Evolutionary conservation across 805 yeast genomes (phyloP), one percentile per base, ranked within the genome.

Genomic region (Candida pini): DNA sequence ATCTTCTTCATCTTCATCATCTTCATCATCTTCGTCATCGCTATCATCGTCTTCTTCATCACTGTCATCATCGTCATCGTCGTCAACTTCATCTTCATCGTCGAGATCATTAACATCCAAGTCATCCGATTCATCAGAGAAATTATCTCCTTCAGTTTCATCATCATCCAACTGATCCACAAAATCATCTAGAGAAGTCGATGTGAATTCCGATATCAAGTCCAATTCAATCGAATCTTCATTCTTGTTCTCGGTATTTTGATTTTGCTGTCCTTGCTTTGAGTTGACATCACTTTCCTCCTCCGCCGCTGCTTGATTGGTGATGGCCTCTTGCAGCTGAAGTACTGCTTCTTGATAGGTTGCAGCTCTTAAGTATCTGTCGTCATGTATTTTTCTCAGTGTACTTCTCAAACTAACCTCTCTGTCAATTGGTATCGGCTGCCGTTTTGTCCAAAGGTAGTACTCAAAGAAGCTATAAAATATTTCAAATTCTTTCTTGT

Each of bases 381-480:
- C 60, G 10, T 21, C 25, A n/a, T 59, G 52, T 3, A 57, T 44
- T 1, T 36, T 33, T 19, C 53, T 59, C 43, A 68, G 71, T 22
- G 69, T 58, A 23, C 63, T 69, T 9, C 55, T 49, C n/a, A 83
- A 44, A 29, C 63, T 66, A 43, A 78, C 76, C 30, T 70, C 71
- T 3, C 72, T 55, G 27, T 81, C 92, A 41, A 68, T 63, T 0
- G 92, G 88, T n/a, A 78, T 33, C 2, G 82, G 80, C 35, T 58
- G 69, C 7, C 55, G 59, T 50, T 87, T 87, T 21, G 80, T 70
- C 53, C 68, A 71, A 4, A 73, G 54, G 50, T 84, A 87, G 53
- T 76, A 87, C 48, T 87, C 92, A 40, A 86, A 78, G 44, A 76
- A 79, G 18, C 66, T 66, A 38, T 80, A 45, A 38, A 81, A 71